phyloP scores from a whole-genome alignment of 2,329 filamentous ascomycete genomes.

The Paraconiothyrium brasiliense region DNA sequence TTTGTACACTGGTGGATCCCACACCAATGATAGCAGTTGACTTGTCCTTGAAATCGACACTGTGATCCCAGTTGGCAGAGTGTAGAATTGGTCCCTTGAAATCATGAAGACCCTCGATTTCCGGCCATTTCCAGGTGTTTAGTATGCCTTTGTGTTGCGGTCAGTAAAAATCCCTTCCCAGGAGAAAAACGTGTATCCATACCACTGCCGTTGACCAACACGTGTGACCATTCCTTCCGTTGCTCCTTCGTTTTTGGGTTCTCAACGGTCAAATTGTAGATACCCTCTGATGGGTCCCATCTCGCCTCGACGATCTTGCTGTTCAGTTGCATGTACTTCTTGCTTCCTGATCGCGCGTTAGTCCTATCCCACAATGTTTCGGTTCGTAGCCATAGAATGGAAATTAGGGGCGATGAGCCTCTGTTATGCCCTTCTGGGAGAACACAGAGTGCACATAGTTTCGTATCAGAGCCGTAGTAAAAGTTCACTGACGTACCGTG shows the following conservation, averaged over 20 bases:
- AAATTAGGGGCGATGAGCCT: too few species aligned
- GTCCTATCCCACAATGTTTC: neutral
- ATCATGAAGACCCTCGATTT: slow-evolving; percentile 52
- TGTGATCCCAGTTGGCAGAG: slow-evolving; percentile 55
- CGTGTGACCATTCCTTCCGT: slow-evolving; percentile 49
- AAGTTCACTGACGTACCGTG: slow-evolving; percentile 62
- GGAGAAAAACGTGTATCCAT: slow-evolving; percentile 15
- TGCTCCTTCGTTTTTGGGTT: slow-evolving; percentile 45
- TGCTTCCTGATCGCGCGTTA: slow-evolving; percentile 29
- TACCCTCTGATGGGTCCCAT: slow-evolving; percentile 55
- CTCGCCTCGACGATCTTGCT: slow-evolving; percentile 55
- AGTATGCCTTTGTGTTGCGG: slow-evolving; percentile 46
- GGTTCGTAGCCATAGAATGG: too few species aligned
- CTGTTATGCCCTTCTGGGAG: too few species aligned
- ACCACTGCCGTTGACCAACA: slow-evolving; percentile 57
- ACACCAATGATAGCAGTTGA: slow-evolving; percentile 45
- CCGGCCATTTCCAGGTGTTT: slow-evolving; percentile 57
- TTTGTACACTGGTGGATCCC: slow-evolving; percentile 48
- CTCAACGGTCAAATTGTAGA: slow-evolving; percentile 52
- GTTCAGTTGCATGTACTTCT: slow-evolving; percentile 58
- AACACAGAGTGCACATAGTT: too few species aligned
- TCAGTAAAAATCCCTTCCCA: slow-evolving; percentile 30
- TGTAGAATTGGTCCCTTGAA: slow-evolving; percentile 58
- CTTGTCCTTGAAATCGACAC: slow-evolving; percentile 44
- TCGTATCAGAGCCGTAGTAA: too few species aligned